phyloP scores from a whole-genome alignment of 805 yeast species.

The Sugiyamaella chiloensis region DNA sequence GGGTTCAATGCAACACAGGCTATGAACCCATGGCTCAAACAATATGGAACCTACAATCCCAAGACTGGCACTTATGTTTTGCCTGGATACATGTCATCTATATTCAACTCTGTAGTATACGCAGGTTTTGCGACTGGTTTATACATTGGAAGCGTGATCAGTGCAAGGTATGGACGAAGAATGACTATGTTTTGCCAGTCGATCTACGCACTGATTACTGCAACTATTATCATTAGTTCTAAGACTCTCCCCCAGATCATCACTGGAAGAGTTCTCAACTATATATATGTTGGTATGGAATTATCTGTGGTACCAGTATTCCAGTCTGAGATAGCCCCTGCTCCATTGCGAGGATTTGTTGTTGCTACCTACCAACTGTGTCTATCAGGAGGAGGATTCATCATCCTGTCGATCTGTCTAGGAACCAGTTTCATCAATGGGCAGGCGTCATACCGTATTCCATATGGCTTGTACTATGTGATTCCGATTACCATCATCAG shows the following conservation, averaged over 20 bases:
- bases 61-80: background rate
- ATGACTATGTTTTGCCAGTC: slow-evolving; percentile 6
- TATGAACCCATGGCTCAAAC: slow-evolving; percentile 1
- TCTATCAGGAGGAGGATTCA: slow-evolving; percentile 65
- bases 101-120: slow-evolving; percentile 1
- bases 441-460: slow-evolving; percentile 63
- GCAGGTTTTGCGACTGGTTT: slow-evolving; percentile 1
- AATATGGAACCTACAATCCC: background rate
- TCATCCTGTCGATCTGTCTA: slow-evolving; percentile 69
- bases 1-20: slow-evolving; percentile 5
- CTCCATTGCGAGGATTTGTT: slow-evolving; percentile 72
- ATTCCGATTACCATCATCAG: slow-evolving; percentile 60
- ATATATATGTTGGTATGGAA: slow-evolving; percentile 3
- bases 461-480: slow-evolving; percentile 66
- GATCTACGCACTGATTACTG: slow-evolving; percentile 2
- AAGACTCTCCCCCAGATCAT: slow-evolving; percentile 4
- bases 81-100: slow-evolving; percentile 6
- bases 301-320: slow-evolving; percentile 59
- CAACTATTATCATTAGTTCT: background rate
- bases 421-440: slow-evolving; percentile 51
- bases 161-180: slow-evolving; percentile 1
- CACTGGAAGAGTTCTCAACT: slow-evolving; percentile 2
- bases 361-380: slow-evolving; percentile 78
- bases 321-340: slow-evolving; percentile 79
- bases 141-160: slow-evolving; percentile 1